Percentiles rank a stretch among this genome's conserved stretches.
Evolutionary conservation across 331 rosid species (phyloP).

Genomic region (Spiraea crenata): DNA sequence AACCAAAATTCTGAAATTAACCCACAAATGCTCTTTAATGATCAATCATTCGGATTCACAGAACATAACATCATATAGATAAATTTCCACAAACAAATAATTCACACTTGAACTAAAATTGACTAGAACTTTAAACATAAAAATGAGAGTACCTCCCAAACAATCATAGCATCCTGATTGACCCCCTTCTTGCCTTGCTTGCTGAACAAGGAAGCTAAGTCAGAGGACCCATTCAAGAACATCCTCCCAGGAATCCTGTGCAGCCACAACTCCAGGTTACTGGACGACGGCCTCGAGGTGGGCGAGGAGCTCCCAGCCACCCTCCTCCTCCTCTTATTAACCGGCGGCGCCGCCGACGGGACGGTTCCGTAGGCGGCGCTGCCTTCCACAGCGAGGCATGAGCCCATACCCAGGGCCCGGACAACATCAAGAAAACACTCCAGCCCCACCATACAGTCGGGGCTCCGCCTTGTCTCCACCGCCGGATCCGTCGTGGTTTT

Average conservation of each 20-base stretch:
- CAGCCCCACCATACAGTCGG: constrained; percentile 69
- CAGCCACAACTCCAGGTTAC: constrained; percentile 31
- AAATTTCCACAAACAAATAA: too few relatives aligned
- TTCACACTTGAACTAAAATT: too few relatives aligned
- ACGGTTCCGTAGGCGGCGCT: constrained; percentile 32
- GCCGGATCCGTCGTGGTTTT: constrained; percentile 52
- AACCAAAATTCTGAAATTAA: constrained; percentile 48
- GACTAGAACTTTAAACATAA: not conserved
- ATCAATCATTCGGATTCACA: not conserved
- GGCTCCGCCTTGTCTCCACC: constrained; percentile 50
- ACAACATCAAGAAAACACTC: constrained; percentile 80
- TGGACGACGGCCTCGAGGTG: not conserved
- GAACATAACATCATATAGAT: not conserved
- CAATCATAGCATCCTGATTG: constrained; percentile 80
- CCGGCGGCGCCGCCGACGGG: constrained; percentile 29
- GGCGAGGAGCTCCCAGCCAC: constrained; percentile 14
- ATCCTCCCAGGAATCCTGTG: constrained; percentile 51
- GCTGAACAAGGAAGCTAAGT: constrained; percentile 46
- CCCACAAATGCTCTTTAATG: not conserved
- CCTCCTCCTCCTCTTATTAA: constrained; percentile 35
- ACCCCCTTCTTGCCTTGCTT: constrained; percentile 61
- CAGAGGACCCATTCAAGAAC: constrained; percentile 51
- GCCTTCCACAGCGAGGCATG: constrained; percentile 50
- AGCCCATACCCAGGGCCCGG: constrained; percentile 94
- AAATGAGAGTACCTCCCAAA: constrained; percentile 61